Percentiles rank a stretch among this genome's conserved stretches.
These are phyloP conservation scores for Mallotus repandus DNA, from an alignment of 441 rosid species.

Conservation along the genomic window DNA sequence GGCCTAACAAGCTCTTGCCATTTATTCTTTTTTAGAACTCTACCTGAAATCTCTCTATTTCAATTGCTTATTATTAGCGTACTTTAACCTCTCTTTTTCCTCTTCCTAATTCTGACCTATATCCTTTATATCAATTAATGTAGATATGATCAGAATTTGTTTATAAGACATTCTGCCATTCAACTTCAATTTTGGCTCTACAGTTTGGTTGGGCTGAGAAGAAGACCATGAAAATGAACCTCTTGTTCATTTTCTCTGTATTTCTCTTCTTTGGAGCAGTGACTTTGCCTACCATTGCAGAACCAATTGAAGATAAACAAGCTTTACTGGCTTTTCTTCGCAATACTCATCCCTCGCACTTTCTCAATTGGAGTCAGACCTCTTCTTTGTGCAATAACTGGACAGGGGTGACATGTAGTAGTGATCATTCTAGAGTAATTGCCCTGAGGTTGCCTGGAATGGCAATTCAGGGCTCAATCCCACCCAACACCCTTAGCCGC, in stretches of 20 bases:
- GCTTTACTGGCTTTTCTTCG: constrained; percentile 67
- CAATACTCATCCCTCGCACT: constrained; percentile 38
- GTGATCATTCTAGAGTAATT: constrained; percentile 52
- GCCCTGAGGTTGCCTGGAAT: constrained; percentile 60
- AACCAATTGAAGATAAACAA: constrained; percentile 59
- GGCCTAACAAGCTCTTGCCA: constrained; percentile 14
- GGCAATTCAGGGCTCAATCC: constrained; percentile 56
- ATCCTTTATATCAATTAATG: constrained; percentile 15
- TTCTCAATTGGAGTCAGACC: constrained; percentile 51
- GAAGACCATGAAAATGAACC: constrained; percentile 33
- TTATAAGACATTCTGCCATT: constrained; percentile 7
- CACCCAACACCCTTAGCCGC: constrained; percentile 64
- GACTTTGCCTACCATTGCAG: constrained; percentile 39
- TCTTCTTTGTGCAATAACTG: constrained; percentile 54
- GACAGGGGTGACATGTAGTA: constrained; percentile 75
- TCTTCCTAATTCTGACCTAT: constrained; percentile 15
- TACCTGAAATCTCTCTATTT: constrained; percentile 9
- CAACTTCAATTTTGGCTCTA: constrained; percentile 10
- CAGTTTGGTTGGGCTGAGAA: constrained; percentile 3
- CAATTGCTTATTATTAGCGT: constrained; percentile 10
- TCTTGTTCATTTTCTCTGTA: constrained; percentile 34
- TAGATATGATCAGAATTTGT: constrained; percentile 23
- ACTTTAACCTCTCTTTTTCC: not conserved
- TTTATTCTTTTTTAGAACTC: constrained; percentile 1
- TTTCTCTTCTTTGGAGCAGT: constrained; percentile 35